A percentile compares a stretch with the other conserved stretches of the same genome.
Evolutionary conservation across 257 asterid species (phyloP).

Genomic region (Craterostigma plantagineum): DNA sequence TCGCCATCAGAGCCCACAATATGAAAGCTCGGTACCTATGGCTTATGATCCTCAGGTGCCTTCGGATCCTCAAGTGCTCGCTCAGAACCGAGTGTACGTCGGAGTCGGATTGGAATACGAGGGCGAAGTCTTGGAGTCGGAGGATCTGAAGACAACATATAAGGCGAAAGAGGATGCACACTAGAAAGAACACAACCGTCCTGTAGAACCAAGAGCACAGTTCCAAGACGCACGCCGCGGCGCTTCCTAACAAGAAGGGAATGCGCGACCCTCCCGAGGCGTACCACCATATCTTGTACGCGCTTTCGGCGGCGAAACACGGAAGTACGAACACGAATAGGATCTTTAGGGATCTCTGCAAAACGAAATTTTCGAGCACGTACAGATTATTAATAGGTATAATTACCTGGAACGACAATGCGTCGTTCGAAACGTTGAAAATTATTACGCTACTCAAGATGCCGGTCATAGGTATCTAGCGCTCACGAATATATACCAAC

Average conservation of each 20-base stretch:
- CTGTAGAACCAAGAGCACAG: slow-evolving; percentile 51
- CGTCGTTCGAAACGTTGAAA: too few species aligned
- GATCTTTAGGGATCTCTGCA: slow-evolving; percentile 34
- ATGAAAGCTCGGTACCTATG: slow-evolving; percentile 67
- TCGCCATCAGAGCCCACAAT: slow-evolving; percentile 33
- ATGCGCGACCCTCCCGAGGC: slow-evolving; percentile 29
- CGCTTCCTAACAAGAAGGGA: slow-evolving; percentile 28
- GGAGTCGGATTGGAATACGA: slow-evolving; percentile 45
- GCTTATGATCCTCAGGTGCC: slow-evolving; percentile 62
- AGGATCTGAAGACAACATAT: slow-evolving; percentile 81
- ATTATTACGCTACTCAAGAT: too few species aligned
- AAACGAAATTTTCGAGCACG: too few species aligned
- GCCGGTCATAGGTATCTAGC: too few species aligned
- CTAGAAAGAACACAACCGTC: slow-evolving; percentile 28
- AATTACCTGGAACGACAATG: too few species aligned
- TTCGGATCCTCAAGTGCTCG: slow-evolving; percentile 66
- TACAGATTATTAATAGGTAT: too few species aligned
- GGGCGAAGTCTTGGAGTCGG: slow-evolving; percentile 74
- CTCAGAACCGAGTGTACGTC: slow-evolving; percentile 55
- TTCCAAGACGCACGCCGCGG: slow-evolving; percentile 25
- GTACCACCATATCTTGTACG: slow-evolving; percentile 52
- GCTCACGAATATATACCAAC: too few species aligned
- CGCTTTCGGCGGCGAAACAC: slow-evolving; percentile 29
- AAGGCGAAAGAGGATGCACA: slow-evolving; percentile 46
- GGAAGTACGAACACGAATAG: slow-evolving; percentile 37